phyloP scores from a whole-genome alignment of 1,284 basidiomycete species.

The Ustilago cynodontis region DNA sequence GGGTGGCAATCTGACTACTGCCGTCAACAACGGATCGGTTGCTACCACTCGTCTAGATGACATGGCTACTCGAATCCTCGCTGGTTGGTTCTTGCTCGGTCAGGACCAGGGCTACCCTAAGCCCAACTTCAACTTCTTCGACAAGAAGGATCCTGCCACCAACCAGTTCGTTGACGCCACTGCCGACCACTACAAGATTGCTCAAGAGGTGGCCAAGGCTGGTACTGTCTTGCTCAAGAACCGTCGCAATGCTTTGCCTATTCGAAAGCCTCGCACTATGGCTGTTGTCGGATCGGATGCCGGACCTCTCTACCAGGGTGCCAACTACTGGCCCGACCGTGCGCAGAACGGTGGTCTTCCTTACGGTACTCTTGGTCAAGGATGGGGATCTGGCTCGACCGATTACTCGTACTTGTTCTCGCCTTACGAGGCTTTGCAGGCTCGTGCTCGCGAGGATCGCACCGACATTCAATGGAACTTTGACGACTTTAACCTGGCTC shows the following conservation, averaged over 20 bases:
- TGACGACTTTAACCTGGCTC: conserved; percentile 74
- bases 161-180: conserved; percentile 80
- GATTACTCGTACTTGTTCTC: conserved; percentile 73
- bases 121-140: conserved; percentile 61
- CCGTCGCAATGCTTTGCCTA: conserved; percentile 52
- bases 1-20: conserved; percentile 74
- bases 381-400: conserved; percentile 78
- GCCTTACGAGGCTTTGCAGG: conserved; percentile 78
- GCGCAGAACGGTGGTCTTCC: conserved; percentile 70
- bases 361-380: conserved; percentile 81
- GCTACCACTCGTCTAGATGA: conserved; percentile 74
- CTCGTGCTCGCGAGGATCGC: conserved; percentile 73
- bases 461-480: conserved; percentile 74
- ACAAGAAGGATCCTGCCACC: conserved; percentile 47
- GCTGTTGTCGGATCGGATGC: conserved; percentile 73
- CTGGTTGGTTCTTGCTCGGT: conserved; percentile 70
- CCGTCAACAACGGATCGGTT: conserved; percentile 79
- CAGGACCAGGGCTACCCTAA: conserved; percentile 64
- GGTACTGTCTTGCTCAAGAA: conserved; percentile 83
- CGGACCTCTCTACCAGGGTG: conserved; percentile 77
- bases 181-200: conserved; percentile 77
- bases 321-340: conserved; percentile 79
- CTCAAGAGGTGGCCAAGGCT: conserved; percentile 80
- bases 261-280: conserved; percentile 51
- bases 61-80: conserved; percentile 68